Conservation (phyloP, 805 yeast genomes). For the Kurtzmaniella fragi region DNA sequence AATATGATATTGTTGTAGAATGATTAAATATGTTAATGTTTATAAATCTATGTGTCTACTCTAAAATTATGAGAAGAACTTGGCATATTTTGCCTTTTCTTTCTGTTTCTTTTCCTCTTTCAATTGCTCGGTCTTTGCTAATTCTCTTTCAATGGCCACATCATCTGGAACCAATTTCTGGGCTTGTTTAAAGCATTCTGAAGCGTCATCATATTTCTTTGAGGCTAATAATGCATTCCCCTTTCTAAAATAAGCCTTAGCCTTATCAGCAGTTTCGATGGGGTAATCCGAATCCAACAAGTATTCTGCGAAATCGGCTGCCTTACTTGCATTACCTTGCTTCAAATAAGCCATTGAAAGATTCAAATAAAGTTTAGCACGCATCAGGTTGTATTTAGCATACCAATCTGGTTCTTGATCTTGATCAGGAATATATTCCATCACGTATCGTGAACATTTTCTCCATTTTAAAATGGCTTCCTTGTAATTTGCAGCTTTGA, state of each 20-base stretch:
- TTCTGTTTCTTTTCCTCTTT: constrained; percentile 41
- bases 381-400: constrained; percentile 44
- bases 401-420: constrained; percentile 55
- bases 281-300: constrained; percentile 46
- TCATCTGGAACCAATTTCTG: constrained; percentile 44
- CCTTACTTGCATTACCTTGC: constrained; percentile 40
- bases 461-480: constrained; percentile 59
- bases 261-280: constrained; percentile 35
- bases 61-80: constrained; percentile 45
- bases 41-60: no score
- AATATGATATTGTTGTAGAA: no score
- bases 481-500: constrained; percentile 45
- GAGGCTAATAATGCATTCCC: constrained; percentile 42
- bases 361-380: constrained; percentile 53
- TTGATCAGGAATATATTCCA: constrained; percentile 67
- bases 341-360: constrained; percentile 53
- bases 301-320: constrained; percentile 52
- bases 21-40: no score
- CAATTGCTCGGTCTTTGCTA: constrained; percentile 34
- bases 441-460: constrained; percentile 63
- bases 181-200: constrained; percentile 43
- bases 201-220: constrained; percentile 47
- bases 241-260: constrained; percentile 56
- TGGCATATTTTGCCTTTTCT: constrained; percentile 54
- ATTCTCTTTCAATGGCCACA: constrained; percentile 40